phyloP scores from a whole-genome alignment of 2,329 filamentous ascomycete genomes.

The Aureobasidium namibiae region DNA sequence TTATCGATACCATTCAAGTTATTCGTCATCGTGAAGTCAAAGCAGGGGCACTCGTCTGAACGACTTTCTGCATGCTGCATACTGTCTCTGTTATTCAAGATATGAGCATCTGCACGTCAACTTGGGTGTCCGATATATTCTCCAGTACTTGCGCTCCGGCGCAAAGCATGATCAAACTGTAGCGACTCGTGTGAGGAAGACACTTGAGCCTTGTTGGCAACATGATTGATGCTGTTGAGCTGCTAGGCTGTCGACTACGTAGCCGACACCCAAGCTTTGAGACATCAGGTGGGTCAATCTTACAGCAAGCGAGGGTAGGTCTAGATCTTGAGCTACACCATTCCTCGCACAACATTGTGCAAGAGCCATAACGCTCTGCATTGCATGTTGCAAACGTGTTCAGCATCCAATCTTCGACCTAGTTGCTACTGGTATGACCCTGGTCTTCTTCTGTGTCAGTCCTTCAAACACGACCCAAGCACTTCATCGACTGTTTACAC shows the following conservation, averaged over 20 bases:
- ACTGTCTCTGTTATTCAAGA: neutral
- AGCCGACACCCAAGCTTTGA: neutral
- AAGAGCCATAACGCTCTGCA: neutral
- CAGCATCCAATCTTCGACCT: too few relatives aligned
- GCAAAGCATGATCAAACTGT: neutral
- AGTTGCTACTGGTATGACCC: too few relatives aligned
- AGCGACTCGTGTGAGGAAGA: too few relatives aligned
- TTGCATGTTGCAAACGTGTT: neutral
- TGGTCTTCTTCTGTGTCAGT: too few relatives aligned
- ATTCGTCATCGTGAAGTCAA: neutral
- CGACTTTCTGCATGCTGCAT: neutral
- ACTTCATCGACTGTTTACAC: too few relatives aligned
- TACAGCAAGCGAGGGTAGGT: neutral
- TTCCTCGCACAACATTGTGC: neutral
- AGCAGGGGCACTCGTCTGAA: neutral
- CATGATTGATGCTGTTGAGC: neutral
- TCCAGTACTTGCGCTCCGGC: neutral
- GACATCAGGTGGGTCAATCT: neutral
- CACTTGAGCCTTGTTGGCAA: neutral
- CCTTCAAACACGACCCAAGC: too few relatives aligned
- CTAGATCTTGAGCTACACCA: neutral
- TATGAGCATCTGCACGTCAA: neutral
- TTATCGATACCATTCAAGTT: neutral
- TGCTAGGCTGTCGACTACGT: neutral
- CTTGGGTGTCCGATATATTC: neutral